phyloP scores from a whole-genome alignment of 2,329 filamentous ascomycete genomes.

The Peltaster fructicola region DNA sequence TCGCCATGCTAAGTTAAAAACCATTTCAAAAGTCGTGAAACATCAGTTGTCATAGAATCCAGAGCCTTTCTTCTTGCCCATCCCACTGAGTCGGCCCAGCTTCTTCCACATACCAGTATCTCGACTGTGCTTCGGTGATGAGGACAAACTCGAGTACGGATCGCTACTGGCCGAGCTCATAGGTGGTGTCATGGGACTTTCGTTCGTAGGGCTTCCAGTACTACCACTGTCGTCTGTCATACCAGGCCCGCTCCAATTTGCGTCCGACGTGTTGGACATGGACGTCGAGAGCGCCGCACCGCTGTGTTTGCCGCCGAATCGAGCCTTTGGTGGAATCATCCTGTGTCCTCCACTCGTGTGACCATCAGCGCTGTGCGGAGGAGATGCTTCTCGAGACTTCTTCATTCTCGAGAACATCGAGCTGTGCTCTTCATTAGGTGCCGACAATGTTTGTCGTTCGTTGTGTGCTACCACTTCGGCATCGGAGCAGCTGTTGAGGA shows the following conservation, averaged over 20 bases:
- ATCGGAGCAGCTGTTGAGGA: constrained; percentile 55
- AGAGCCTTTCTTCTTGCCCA: constrained; percentile 21
- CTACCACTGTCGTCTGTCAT: constrained; percentile 49
- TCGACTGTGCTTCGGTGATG: constrained; percentile 3
- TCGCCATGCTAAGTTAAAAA: no score
- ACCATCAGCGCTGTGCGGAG: no score
- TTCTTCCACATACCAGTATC: constrained; percentile 19
- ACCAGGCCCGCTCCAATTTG: constrained; percentile 19
- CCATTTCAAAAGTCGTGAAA: no score
- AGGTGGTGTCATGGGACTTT: constrained; percentile 54
- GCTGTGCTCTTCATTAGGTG: no score
- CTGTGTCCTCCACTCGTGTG: no score
- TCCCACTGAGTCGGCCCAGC: constrained; percentile 19
- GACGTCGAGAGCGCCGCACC: constrained; percentile 4
- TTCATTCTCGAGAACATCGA: no score
- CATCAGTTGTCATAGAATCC: no score
- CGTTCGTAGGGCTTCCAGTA: constrained; percentile 31
- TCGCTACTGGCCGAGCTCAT: constrained; percentile 45
- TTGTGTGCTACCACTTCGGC: no score
- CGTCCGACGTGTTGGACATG: constrained; percentile 4
- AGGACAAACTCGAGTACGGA: no score
- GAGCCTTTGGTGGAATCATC: no score
- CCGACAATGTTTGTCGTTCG: no score
- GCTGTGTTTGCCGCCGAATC: constrained; percentile 16
- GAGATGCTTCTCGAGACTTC: no score